Evolutionary conservation across 306 rosid species (phyloP), one percentile per base, ranked within the genome.

Genomic region (Hylodesmum podocarpum): DNA sequence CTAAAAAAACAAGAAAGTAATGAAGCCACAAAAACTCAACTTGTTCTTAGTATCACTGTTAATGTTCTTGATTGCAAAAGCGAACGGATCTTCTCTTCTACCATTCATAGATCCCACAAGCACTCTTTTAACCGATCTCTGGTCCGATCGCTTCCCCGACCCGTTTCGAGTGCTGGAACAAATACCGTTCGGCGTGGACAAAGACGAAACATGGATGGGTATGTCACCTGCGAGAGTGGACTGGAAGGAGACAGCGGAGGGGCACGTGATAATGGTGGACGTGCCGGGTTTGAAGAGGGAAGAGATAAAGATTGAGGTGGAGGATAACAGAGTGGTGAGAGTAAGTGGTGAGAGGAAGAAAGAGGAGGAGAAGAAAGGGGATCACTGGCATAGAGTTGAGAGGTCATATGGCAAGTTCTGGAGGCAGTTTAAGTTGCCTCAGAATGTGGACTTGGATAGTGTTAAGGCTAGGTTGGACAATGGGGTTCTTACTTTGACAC

Each of bases 201-300:
- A 74, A 39, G 79, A 51, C 0, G 91, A 89, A 15, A 59, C 70
- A 55, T 13, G 29, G 8, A 40, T 40, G 75, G 40, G 75, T 14
- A 33, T 89, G 3, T 83, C 88, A 21, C 84, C 71, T 2, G 86
- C 82, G 0, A 87, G 86, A 66, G 94, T 83, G 11, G 94, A 89
- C 80, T 91, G 93, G 96, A 91, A 87, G 70, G 93, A 91, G 83
- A 87, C 90, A 1, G 73, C 88, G 2, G 90, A 91, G 44, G 82
- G 86, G 0, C 96, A 89, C 33, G 79, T 78, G 5, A 91, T 91
- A n/a, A 86, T 51, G 80, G 5, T 91, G 64, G 96, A 91, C 2
- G 93, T 89, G 72, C 93, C 93, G 0, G 93, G 93, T 39, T 2
- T 89, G 46, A 84, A 19, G 31, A 89, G 70, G 57, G 93, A 91